phyloP scores from a whole-genome alignment of 1,284 basidiomycete genomes.

The Naganishia albida region DNA sequence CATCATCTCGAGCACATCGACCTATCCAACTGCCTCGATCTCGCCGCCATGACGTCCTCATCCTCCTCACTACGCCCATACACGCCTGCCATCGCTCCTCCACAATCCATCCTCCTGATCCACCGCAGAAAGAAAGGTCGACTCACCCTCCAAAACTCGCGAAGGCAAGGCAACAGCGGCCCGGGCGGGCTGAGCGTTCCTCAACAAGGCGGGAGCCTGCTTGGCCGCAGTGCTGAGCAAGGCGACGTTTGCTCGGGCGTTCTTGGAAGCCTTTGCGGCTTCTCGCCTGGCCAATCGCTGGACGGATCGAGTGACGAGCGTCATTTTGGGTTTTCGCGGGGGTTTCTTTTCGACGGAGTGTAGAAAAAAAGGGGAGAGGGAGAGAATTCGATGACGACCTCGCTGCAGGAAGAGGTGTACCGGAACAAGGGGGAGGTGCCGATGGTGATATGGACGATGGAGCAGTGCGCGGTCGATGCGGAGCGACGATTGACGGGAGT shows the following conservation, averaged over 20 bases:
- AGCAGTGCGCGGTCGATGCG: slow-evolving; percentile 3
- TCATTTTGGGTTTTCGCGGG: slow-evolving; percentile 40
- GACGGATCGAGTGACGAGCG: slow-evolving; percentile 53
- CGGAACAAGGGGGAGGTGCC: not conserved
- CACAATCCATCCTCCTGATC: no score
- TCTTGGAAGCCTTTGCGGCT: slow-evolving; percentile 42
- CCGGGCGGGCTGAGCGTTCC: slow-evolving; percentile 30
- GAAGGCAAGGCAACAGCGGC: slow-evolving; percentile 29
- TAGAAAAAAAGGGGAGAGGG: slow-evolving; percentile 11
- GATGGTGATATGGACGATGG: not conserved
- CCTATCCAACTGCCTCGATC: not conserved
- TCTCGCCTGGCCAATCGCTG: slow-evolving; percentile 51
- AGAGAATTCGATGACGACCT: slow-evolving; percentile 28
- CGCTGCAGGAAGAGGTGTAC: not conserved
- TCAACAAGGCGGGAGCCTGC: slow-evolving; percentile 44
- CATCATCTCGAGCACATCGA: no score
- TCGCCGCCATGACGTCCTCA: not conserved
- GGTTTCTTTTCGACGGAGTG: slow-evolving; percentile 13
- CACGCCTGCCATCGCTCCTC: not conserved
- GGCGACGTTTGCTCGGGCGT: slow-evolving; percentile 50
- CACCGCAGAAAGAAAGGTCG: not conserved
- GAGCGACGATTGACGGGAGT: not conserved
- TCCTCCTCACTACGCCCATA: not conserved
- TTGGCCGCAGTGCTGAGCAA: slow-evolving; percentile 52
- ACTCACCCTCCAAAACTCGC: slow-evolving; percentile 35